phyloP scores from a whole-genome alignment of 495 filamentous ascomycete genomes.

The Glarea lozoyensis region DNA sequence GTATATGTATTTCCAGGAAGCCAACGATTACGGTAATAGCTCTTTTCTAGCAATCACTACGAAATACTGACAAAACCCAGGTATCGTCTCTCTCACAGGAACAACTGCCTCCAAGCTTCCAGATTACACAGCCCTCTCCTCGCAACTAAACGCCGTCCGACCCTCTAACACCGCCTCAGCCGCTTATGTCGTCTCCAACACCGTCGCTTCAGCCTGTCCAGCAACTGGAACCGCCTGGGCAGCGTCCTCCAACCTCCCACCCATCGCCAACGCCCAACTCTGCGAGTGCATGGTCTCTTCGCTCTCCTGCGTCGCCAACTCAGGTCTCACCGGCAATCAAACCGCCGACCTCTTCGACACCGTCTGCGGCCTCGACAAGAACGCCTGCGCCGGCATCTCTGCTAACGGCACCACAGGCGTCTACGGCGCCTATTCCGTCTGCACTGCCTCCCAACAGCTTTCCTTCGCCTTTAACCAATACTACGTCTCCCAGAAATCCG shows the following conservation, averaged over 20 bases:
- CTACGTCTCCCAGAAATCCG: conserved; percentile 54
- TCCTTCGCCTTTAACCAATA: conserved; percentile 75
- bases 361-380: conserved; percentile 53
- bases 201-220: conserved; percentile 64
- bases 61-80: conserved; percentile 14
- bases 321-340: conserved; percentile 31
- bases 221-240: conserved; percentile 53
- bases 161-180: conserved; percentile 55
- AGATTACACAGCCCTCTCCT: conserved; percentile 70
- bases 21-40: conserved; percentile 71
- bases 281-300: conserved; percentile 76
- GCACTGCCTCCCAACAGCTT: conserved; percentile 65
- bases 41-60: neutral
- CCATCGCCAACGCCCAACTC: conserved; percentile 61
- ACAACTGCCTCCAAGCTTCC: conserved; percentile 49
- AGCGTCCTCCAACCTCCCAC: conserved; percentile 64
- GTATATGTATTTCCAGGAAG: conserved; percentile 95
- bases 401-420: conserved; percentile 60
- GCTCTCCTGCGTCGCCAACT: conserved; percentile 58
- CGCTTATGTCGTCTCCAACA: conserved; percentile 72
- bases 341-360: conserved; percentile 60
- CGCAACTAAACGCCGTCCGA: conserved; percentile 56
- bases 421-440: conserved; percentile 91
- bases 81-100: conserved; percentile 57
- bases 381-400: conserved; percentile 58